Base-by-base conservation (phyloP, 1,284 basidiomycete genomes). In the Neolentinus lepideus region DNA sequence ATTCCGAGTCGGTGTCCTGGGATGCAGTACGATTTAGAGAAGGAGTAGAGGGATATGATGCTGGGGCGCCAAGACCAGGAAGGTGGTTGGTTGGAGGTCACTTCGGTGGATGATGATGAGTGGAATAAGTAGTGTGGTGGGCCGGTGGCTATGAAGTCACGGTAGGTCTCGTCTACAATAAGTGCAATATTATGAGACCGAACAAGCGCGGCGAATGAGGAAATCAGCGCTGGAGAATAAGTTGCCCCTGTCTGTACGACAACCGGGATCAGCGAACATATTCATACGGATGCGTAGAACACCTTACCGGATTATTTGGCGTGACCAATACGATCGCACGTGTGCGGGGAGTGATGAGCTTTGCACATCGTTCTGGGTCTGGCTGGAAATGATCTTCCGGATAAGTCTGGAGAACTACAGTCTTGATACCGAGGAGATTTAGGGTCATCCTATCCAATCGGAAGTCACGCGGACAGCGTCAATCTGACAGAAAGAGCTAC, bases 111-210 rank as follows among this genome's bases (percentile, higher is more conserved):
- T 16, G 38, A n/a, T 4, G 38, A 21, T 4, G 6, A 9, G 38
- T 43, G 38, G 65, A 85, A 89, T 22, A 85, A 75, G 38, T 64
- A 61, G 66, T 87, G 88, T 0, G 86, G 82, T 6, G 74, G 72
- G 14, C 75, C 64, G 22, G 47, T 24, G 0, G 77, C 69, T 47
- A 92, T 75, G 64, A 95, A 94, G 64, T 95, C 92, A 19, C 91
- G 81, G 68, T 96, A 95, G 0, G 92, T 93, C 69, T 93, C 90
- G 67, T 94, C 91, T n/a, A 95, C 59, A 22, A 95, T 80, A n/a
- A 95, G 78, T 0, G 90, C 85, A 10, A 94, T 67, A 2, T 77
- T 72, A 29, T 77, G 69, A 54, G 79, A 69, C 26, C 66, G 71
- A 0, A 90, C 88, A 0, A 95, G 77, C 0, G 69, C 63, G 2